A percentile compares a stretch with the other conserved stretches of the same genome.
Conservation (phyloP, 1,139 yeast species). For the Yamadazyma triangularis region DNA sequence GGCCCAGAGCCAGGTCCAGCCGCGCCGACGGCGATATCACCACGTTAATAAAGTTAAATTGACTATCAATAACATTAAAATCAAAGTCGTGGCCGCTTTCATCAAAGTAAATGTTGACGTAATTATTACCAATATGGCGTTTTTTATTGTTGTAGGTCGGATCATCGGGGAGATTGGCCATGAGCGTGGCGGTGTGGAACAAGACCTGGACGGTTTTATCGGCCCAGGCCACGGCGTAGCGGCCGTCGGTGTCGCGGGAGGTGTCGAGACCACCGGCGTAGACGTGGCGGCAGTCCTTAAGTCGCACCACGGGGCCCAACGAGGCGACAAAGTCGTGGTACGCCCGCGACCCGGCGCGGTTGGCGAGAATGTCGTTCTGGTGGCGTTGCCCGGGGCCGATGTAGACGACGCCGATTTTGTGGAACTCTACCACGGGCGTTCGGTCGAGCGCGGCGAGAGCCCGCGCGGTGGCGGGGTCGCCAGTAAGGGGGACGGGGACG, state of each 20-base stretch:
- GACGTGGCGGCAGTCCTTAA: slow-evolving; percentile 48
- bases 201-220: slow-evolving; percentile 69
- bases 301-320: slow-evolving; percentile 55
- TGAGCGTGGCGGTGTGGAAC: slow-evolving; percentile 77
- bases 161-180: slow-evolving; percentile 54
- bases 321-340: slow-evolving; percentile 56
- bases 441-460: slow-evolving; percentile 67
- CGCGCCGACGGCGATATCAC: slow-evolving; percentile 65
- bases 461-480: slow-evolving; percentile 49
- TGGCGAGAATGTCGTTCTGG: slow-evolving; percentile 63
- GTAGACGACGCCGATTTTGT: slow-evolving; percentile 74
- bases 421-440: slow-evolving; percentile 74
- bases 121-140: slow-evolving; percentile 82
- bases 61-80: slow-evolving; percentile 68
- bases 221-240: slow-evolving; percentile 69
- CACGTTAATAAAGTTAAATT: slow-evolving; percentile 77
- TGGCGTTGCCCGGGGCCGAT: slow-evolving; percentile 62
- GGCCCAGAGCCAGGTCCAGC: no score
- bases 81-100: slow-evolving; percentile 65
- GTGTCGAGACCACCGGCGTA: slow-evolving; percentile 83
- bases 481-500: slow-evolving; percentile 36
- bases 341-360: slow-evolving; percentile 58
- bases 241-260: slow-evolving; percentile 67
- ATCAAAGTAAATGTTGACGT: slow-evolving; percentile 75
- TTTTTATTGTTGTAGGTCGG: slow-evolving; percentile 50